Evolutionary conservation across 2,329 filamentous ascomycete species (phyloP), one percentile per base, ranked within the genome.

Genomic region (Fusarium sp.): DNA sequence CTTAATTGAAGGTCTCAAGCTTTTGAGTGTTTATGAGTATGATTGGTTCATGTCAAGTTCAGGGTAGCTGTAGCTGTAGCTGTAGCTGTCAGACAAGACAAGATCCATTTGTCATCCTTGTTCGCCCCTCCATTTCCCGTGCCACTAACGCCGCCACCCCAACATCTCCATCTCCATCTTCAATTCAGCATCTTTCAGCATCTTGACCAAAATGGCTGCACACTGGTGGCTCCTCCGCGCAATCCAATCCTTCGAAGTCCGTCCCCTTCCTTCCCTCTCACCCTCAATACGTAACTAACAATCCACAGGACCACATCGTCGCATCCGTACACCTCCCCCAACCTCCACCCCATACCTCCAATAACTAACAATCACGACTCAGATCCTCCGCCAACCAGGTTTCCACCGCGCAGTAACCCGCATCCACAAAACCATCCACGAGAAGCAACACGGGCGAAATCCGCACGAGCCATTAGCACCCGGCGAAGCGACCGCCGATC

Each of bases 321-420:
- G 76, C 75, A 50, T 72, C 75, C 33, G 81, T 82, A 75, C 55
- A 75, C 42, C 45, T 47, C n/a, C 7, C 35, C 15, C 14, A 31
- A 33, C 22, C 41, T 33, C 6, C 25, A 20, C 7, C 33, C 14
- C 33, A 33, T 11, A 11, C 13, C 11, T 11, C n/a, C 46, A 29
- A 18, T 12, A 49, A 47, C 70, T 58, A 52, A 70, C 72, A 56
- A 70, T 8, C 39, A 41, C 39, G 39, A 25, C 15, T 36, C 25
- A 87, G 84, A 85, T 89, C 60, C 84, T 89, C 20, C 81, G 82
- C 29, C 86, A 83, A 20, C 86, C 86, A 3, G 79, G 81, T 13
- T 89, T 88, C 75, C 87, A 89, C 68, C 83, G 83, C 67, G 83
- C 82, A 7, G 87, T 89, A 42, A 84, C 85, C 12, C 81, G 83